Evolutionary conservation across 257 asterid genomes (phyloP).

Genomic region (Solanum clarkiae): DNA sequence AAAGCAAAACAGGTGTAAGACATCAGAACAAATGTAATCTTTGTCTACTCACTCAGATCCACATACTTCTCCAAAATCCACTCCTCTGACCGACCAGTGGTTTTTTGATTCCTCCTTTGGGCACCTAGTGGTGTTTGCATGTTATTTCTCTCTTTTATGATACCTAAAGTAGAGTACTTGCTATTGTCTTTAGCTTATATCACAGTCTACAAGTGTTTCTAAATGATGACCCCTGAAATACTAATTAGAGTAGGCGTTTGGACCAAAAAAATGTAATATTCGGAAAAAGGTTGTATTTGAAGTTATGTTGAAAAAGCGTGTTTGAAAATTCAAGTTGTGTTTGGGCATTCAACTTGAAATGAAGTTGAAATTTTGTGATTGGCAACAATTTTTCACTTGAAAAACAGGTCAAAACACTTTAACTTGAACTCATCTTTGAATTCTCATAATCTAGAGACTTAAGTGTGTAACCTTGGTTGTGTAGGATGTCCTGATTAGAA

Average conservation of each 20-base stretch:
- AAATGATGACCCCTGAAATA: neutral
- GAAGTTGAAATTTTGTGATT: neutral
- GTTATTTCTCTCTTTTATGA: neutral
- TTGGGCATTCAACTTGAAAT: neutral
- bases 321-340: neutral
- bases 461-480: neutral
- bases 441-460: neutral
- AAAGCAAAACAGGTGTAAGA: neutral
- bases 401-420: neutral
- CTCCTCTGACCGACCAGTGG: neutral
- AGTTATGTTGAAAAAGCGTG: neutral
- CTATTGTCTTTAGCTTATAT: neutral
- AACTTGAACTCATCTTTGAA: neutral
- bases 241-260: neutral
- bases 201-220: neutral
- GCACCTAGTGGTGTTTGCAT: neutral
- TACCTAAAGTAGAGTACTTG: neutral
- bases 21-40: neutral
- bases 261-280: neutral
- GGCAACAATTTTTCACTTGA: neutral
- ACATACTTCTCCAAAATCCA: neutral
- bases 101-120: neutral
- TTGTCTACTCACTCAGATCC: neutral
- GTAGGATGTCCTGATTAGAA: neutral
- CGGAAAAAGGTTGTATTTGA: neutral